These are phyloP conservation scores for Solanum peruvianum DNA, from an alignment of 257 asterid genomes.

Conservation along the genomic window DNA sequence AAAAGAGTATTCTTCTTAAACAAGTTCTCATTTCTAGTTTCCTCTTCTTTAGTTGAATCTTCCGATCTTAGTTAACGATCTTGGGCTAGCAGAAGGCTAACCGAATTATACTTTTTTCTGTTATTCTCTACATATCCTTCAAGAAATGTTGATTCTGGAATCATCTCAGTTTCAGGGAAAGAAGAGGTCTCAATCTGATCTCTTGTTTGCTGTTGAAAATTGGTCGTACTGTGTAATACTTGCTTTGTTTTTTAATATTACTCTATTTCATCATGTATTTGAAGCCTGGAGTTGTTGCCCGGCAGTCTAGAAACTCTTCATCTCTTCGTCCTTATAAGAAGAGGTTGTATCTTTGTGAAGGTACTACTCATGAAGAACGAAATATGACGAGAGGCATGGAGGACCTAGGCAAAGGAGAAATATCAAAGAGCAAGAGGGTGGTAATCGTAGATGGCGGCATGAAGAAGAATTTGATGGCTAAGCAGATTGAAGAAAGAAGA, in stretches of 20 bases:
- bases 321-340: conserved; percentile 67
- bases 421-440: conserved; percentile 38
- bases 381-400: conserved; percentile 47
- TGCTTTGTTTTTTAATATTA: background rate
- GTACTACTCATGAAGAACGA: conserved; percentile 38
- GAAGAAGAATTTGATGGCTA: background rate
- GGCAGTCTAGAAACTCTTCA: conserved; percentile 20
- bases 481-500: background rate
- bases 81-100: no score
- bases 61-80: no score
- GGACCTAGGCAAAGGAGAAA: conserved; percentile 34
- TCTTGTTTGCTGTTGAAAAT: background rate
- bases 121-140: no score
- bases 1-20: no score
- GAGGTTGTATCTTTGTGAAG: conserved; percentile 37
- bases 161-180: background rate
- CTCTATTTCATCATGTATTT: background rate
- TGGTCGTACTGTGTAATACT: background rate
- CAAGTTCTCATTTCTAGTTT: no score
- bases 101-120: no score
- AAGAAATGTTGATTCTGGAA: background rate
- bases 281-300: conserved; percentile 32
- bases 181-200: background rate
- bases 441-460: no score
- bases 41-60: no score